A percentile compares a stretch with the other conserved stretches of the same genome.
These are phyloP conservation scores for Ceratocystis eucalypticola DNA, from an alignment of 2,329 filamentous ascomycete species.

Conservation along the genomic window DNA sequence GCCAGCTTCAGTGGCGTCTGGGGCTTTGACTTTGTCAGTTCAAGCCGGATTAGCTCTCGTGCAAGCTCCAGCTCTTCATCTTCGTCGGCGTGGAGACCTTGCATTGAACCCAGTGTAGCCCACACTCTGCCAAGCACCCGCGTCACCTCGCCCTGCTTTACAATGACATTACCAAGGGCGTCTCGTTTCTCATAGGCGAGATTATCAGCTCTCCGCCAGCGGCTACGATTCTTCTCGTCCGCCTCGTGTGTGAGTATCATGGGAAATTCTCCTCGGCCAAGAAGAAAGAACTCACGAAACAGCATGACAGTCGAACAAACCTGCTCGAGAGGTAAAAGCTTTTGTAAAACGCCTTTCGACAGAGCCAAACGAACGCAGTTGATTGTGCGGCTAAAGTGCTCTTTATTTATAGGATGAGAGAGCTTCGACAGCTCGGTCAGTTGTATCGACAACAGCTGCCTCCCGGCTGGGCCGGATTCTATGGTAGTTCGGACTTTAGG, in stretches of 20 bases:
- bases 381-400: constrained; percentile 52
- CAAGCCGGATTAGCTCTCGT: constrained; percentile 59
- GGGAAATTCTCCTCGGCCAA: constrained; percentile 83
- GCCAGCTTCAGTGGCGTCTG: constrained; percentile 27
- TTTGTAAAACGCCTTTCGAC: constrained; percentile 71
- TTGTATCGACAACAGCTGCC: constrained; percentile 53
- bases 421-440: constrained; percentile 55
- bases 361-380: constrained; percentile 65
- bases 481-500: constrained; percentile 46
- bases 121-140: constrained; percentile 65
- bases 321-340: constrained; percentile 61
- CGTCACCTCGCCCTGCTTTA: constrained; percentile 79
- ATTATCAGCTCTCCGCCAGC: constrained; percentile 53
- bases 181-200: constrained; percentile 44
- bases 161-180: constrained; percentile 42
- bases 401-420: constrained; percentile 23
- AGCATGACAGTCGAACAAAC: constrained; percentile 66
- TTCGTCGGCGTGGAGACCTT: constrained; percentile 57
- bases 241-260: constrained; percentile 75
- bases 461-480: constrained; percentile 34
- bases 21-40: constrained; percentile 39
- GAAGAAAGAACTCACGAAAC: constrained; percentile 72
- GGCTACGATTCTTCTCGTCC: constrained; percentile 61
- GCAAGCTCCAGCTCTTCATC: constrained; percentile 75
- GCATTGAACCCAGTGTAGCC: constrained; percentile 63